Conservation (phyloP, 2,329 filamentous ascomycete genomes). For the Cercospora sp. region DNA sequence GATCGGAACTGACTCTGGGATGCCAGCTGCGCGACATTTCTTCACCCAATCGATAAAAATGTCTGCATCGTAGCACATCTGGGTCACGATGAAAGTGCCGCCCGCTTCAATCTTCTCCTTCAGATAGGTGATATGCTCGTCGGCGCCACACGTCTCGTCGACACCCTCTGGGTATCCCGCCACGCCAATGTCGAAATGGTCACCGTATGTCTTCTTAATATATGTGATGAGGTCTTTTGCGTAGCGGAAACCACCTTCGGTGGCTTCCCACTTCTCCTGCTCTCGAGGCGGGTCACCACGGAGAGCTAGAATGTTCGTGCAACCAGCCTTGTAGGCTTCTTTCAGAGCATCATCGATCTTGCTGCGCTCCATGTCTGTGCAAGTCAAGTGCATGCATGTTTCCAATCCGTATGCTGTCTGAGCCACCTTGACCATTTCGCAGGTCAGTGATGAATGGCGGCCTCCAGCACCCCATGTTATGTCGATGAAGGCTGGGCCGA, state of each 20-base stretch:
- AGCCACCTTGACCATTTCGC: constrained; percentile 95
- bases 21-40: constrained; percentile 81
- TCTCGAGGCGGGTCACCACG: constrained; percentile 92
- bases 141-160: constrained; percentile 87
- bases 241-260: constrained; percentile 79
- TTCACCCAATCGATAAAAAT: constrained; percentile 90
- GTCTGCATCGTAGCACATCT: constrained; percentile 99
- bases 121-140: constrained; percentile 81
- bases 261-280: constrained; percentile 88
- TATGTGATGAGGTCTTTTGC: constrained; percentile 87
- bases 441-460: constrained; percentile 84
- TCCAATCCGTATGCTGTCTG: constrained; percentile 94
- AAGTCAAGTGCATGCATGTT: constrained; percentile 98
- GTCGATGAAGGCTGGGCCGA: constrained; percentile 94
- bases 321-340: constrained; percentile 89
- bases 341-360: constrained; percentile 87
- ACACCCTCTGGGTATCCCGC: constrained; percentile 95
- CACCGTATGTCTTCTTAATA: constrained; percentile 74
- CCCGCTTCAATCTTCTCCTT: constrained; percentile 97
- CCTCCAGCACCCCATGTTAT: constrained; percentile 98
- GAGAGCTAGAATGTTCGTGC: constrained; percentile 94
- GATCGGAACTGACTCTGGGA: constrained; percentile 69
- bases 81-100: constrained; percentile 90
- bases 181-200: constrained; percentile 96
- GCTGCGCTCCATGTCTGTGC: constrained; percentile 93